Percentiles rank a stretch among this genome's conserved stretches.
Evolutionary conservation across 2,329 filamentous ascomycete species (phyloP).

Genomic region (Aureobasidium namibiae): DNA sequence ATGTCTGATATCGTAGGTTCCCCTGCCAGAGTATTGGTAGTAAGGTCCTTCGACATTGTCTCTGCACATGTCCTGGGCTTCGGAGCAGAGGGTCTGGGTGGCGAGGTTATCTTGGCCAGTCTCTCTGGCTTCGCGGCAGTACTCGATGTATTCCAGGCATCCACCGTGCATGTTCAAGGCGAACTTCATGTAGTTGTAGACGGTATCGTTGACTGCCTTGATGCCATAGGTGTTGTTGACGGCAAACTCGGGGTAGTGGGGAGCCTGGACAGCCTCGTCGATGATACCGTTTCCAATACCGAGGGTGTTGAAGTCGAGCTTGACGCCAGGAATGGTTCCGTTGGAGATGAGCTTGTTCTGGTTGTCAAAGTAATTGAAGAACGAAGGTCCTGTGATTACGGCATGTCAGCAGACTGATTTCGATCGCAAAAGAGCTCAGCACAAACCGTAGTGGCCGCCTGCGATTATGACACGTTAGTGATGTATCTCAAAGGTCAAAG

Average conservation of each 20-base stretch:
- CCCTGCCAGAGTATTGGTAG: conserved; percentile 44
- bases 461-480: too few relatives aligned
- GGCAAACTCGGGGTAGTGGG: conserved; percentile 44
- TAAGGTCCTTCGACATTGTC: conserved; percentile 51
- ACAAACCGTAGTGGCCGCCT: conserved; percentile 42
- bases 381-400: conserved; percentile 34
- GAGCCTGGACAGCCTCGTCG: conserved; percentile 43
- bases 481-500: too few relatives aligned
- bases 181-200: conserved; percentile 52
- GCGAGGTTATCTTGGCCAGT: conserved; percentile 23
- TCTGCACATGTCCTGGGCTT: conserved; percentile 48
- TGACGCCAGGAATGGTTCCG: conserved; percentile 21
- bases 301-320: conserved; percentile 42
- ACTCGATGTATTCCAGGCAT: conserved; percentile 41
- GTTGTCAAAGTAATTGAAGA: conserved; percentile 47
- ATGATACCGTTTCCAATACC: conserved; percentile 52
- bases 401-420: neutral
- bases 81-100: conserved; percentile 41
- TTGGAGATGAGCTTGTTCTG: conserved; percentile 47
- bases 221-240: conserved; percentile 50
- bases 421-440: neutral
- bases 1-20: conserved; percentile 55
- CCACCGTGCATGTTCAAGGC: conserved; percentile 41
- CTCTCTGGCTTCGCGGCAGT: conserved; percentile 42
- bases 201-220: conserved; percentile 47